A percentile compares a stretch with the other conserved stretches of the same genome.
These are phyloP conservation scores for Penicillium dipodomyicola DNA, from an alignment of 495 filamentous ascomycete species.

Conservation along the genomic window DNA sequence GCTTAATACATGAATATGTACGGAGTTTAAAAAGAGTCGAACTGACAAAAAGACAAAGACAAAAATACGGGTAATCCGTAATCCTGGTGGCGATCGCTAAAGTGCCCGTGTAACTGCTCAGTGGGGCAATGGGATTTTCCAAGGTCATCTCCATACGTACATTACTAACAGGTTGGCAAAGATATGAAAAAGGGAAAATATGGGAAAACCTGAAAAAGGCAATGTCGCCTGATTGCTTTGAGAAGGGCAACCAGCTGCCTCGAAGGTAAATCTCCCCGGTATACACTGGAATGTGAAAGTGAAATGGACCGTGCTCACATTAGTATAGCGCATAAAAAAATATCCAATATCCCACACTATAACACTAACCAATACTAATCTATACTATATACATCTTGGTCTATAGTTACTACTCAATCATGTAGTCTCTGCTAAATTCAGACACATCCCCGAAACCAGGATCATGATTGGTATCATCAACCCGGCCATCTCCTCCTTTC, in stretches of 20 bases:
- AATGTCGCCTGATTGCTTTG: neutral
- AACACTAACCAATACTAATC: no score
- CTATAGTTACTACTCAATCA: no score
- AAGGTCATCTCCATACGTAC: no score
- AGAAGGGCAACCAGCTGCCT: conserved; percentile 2
- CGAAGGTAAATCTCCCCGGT: neutral
- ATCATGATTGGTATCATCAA: conserved; percentile 1
- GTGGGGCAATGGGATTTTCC: conserved; percentile 2
- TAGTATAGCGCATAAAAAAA: no score
- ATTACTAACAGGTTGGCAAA: no score
- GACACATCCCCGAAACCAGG: no score
- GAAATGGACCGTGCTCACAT: conserved; percentile 1
- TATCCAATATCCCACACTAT: neutral
- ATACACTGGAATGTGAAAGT: neutral
- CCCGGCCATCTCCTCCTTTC: neutral
- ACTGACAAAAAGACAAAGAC: neutral
- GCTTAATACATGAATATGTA: neutral
- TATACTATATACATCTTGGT: no score
- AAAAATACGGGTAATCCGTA: conserved; percentile 32
- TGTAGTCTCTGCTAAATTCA: neutral
- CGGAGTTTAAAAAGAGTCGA: neutral
- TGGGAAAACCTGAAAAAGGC: neutral
- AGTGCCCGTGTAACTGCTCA: conserved; percentile 19
- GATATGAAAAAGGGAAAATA: neutral
- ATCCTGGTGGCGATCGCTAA: conserved; percentile 42